Evolutionary conservation across 164 flowering plant genomes (phyloP), one percentile per base, ranked within the genome.

Genomic region (Platanus orientalis): DNA sequence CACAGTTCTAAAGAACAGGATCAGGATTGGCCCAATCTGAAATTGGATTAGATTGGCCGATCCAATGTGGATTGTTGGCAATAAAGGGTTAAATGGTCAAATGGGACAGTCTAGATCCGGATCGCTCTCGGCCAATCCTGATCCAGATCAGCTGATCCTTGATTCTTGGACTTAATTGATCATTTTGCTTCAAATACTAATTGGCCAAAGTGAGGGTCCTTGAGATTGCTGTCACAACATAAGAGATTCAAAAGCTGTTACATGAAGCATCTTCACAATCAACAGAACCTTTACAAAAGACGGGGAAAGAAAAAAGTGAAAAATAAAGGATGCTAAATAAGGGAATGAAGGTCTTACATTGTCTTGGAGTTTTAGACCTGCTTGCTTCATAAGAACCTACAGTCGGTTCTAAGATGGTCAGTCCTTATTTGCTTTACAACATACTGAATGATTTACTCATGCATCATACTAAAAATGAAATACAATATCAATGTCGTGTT

Each of bases 381-480:
- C 94, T 83, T 93, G 98, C 85, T 93, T 93, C 40, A 73, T 75
- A 36, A 93, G 85, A 69, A 93, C 96, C 98, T 90, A 67, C 62
- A 73, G n/a, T 58, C 45, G 57, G 26, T 45, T 23, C 32, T 29
- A 54, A 32, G 59, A 2, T 49, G 47, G 32, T 65, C 34, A 65
- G 47, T 20, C 30, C 16, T 11, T 32, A 29, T 21, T 56, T 44
- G 55, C 36, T 26, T 29, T 45, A 14, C 19, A 52, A 34, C 57
- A 45, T 20, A 45, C 47, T 7, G 4, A 47, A 19, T 11, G 9
- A 4, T 21, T 17, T 7, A 7, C 17, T 28, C 44, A 39, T 44
- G 24, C 9, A 3, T 13, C 2, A 6, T 36, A 6, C 9, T 1
- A 27, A 34, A 17, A 36, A 36, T 36, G 42, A 34, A 52, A 24